These are phyloP conservation scores for Cunninghamia lanceolata DNA, from an alignment of 75 land plant species.

Conservation along the genomic window DNA sequence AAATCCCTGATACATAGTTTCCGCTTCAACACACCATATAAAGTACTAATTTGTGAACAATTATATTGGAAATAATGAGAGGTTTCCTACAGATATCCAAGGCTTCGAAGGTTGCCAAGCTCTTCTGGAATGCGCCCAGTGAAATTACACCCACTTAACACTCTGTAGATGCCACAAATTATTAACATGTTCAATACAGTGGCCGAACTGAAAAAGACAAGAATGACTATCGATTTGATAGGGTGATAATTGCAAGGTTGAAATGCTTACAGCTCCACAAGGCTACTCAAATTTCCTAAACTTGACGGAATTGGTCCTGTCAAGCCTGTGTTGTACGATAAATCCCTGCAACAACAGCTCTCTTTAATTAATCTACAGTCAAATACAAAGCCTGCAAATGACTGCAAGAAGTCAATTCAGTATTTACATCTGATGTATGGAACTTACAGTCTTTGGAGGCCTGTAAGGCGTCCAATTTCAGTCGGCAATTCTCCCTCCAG, in stretches of 20 bases:
- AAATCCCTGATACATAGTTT: conserved; percentile 33
- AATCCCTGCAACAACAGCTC: conserved; percentile 13
- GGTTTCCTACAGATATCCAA: conserved; percentile 5
- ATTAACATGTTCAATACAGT: neutral
- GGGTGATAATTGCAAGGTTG: neutral
- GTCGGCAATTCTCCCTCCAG: conserved; percentile 40
- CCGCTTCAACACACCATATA: neutral
- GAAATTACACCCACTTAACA: conserved; percentile 13
- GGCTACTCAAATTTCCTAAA: conserved; percentile 18
- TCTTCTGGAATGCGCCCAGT: conserved; percentile 19
- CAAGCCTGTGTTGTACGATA: conserved; percentile 18
- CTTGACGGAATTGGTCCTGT: conserved; percentile 15
- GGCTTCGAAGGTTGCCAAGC: conserved; percentile 15
- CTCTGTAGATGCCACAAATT: conserved; percentile 8
- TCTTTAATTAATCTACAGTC: neutral
- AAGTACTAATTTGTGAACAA: neutral
- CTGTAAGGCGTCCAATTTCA: conserved; percentile 44
- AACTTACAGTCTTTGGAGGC: conserved; percentile 7
- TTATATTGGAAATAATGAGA: neutral
- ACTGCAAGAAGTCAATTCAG: neutral
- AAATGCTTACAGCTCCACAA: conserved; percentile 15
- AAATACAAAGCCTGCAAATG: neutral
- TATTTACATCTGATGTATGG: neutral
- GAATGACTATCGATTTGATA: neutral
- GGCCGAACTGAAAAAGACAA: neutral